Percentiles rank a stretch among this genome's conserved stretches.
These are phyloP conservation scores for Pneumocystis carinii DNA, from an alignment of 1,139 yeast species.

Conservation along the genomic window DNA sequence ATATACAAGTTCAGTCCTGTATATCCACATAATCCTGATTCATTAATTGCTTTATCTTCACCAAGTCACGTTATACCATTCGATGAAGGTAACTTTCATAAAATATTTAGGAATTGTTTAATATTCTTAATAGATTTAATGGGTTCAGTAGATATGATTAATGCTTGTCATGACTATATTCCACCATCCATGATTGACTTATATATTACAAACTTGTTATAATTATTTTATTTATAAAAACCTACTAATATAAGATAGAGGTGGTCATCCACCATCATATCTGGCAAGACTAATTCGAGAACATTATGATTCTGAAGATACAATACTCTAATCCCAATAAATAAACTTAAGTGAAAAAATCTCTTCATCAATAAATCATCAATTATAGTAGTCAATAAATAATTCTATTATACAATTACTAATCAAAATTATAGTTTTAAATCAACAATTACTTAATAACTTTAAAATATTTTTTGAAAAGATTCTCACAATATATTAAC, in stretches of 20 bases:
- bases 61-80: constrained; percentile 70
- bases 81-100: constrained; percentile 33
- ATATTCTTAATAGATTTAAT: constrained; percentile 24
- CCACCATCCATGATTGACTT: constrained; percentile 91
- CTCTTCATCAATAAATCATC: too few species aligned
- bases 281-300: constrained; percentile 90
- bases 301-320: constrained; percentile 37
- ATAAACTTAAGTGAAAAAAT: background rate
- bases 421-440: too few species aligned
- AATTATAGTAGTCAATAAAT: too few species aligned
- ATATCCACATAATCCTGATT: constrained; percentile 83
- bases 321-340: background rate
- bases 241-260: constrained; percentile 25
- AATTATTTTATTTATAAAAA: constrained; percentile 16
- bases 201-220: constrained; percentile 65
- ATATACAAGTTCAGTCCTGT: constrained; percentile 82
- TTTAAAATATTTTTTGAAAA: too few species aligned
- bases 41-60: constrained; percentile 84
- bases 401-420: too few species aligned
- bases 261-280: constrained; percentile 93
- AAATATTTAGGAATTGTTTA: constrained; percentile 15
- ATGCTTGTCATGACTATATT: constrained; percentile 84
- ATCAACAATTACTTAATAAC: too few species aligned
- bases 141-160: constrained; percentile 68
- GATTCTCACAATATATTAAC: too few species aligned